A percentile compares a stretch with the other conserved stretches of the same genome.
Evolutionary conservation across 805 yeast genomes (phyloP).

Genomic region (Lipomyces japonicus): DNA sequence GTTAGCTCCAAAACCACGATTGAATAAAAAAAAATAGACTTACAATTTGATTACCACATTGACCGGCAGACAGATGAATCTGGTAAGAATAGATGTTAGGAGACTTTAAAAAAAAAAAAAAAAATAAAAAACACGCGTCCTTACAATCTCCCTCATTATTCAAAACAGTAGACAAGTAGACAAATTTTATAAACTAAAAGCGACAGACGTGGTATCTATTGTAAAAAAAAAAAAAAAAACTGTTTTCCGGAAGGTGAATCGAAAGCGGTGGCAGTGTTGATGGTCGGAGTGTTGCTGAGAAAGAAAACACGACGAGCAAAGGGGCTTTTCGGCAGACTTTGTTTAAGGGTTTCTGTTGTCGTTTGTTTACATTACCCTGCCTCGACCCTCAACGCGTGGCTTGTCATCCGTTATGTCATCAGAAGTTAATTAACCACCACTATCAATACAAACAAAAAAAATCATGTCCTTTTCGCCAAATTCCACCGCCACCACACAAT

Average conservation of each 20-base stretch:
- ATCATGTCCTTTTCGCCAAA: too few species aligned
- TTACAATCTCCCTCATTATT: slow-evolving; percentile 28
- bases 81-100: slow-evolving; percentile 33
- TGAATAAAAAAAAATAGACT: slow-evolving; percentile 31
- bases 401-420: too few species aligned
- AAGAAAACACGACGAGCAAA: slow-evolving; percentile 4
- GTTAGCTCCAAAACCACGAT: slow-evolving; percentile 1
- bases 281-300: background rate
- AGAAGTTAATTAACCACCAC: too few species aligned
- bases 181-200: background rate
- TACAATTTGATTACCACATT: slow-evolving; percentile 93
- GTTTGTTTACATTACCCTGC: slow-evolving; percentile 23
- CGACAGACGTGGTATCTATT: background rate
- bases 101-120: background rate
- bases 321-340: slow-evolving; percentile 21
- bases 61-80: slow-evolving; percentile 92
- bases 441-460: too few species aligned
- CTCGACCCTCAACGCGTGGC: slow-evolving; percentile 1
- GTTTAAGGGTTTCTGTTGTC: slow-evolving; percentile 10
- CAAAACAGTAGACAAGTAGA: background rate
- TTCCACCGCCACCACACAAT: too few species aligned
- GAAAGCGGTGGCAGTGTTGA: background rate
- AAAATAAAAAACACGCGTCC: slow-evolving; percentile 22
- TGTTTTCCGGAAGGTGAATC: background rate
- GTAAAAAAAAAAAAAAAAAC: background rate